Evolutionary conservation across 371 early-diverging fungal species (phyloP), one percentile per base, ranked within the genome.

Genomic region (Mucor saturninus): DNA sequence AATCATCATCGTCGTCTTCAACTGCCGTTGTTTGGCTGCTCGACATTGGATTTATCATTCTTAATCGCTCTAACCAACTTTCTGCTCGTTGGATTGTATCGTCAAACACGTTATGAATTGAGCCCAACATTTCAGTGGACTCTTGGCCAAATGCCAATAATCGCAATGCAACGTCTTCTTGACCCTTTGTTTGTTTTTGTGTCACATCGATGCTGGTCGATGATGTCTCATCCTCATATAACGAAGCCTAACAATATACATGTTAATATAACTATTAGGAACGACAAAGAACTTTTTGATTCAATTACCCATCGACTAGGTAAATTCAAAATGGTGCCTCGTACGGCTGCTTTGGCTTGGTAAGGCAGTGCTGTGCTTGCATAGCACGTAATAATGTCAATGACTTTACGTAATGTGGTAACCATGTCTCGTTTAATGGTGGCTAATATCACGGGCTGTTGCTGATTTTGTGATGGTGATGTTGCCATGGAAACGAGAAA

Each of bases 361-460:
- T 86, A 89, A 0, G 95, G 93, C 52, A 97, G 77, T 55, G 90
- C 88, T 6, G 86, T 79, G 11, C 91, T 87, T 3, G 95, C 95
- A 72, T 96, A 93, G 54, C 89, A 85, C 46, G 91, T 90, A 53
- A 97, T 83, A 15, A 96, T 86, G 43, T 90, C 92, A 9, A 97
- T 90, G 0, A 94, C 97, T 56, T 87, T 88, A 42, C 93, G 84
- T 29, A 97, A 75, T 0, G 95, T 94, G 30, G 84, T 84, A 1
- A 93, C 92, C 6, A 96, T 86, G 58, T 96, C 96, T 42, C 84
- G 83, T 67, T 89, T 89, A 60, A 93, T 86, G 8, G 74, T 56
- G 0, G 86, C 81, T 31, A 93, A 64, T 0, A 75, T 65, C 40
- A 75, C 73, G 5, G 79, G 65, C 32, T 58, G 56, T 21, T 52